A percentile compares a stretch with the other conserved stretches of the same genome.
Evolutionary conservation across 768 basidiomycete species (phyloP).

Genomic region (Trametes maxima): DNA sequence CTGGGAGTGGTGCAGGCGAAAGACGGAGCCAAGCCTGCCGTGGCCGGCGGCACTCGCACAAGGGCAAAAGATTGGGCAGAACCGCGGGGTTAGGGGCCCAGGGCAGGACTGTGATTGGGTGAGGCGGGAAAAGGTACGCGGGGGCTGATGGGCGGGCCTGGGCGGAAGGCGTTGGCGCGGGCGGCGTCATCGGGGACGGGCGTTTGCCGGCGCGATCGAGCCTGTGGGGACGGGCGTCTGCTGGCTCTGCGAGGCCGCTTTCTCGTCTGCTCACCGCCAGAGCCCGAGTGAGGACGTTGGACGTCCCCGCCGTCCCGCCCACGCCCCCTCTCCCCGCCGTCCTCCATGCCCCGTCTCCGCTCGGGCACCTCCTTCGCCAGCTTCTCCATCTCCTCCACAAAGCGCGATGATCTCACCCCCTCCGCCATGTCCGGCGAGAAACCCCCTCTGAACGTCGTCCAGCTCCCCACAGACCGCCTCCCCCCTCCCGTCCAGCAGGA

Average conservation of each 20-base stretch:
- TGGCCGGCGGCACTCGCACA: too few relatives aligned
- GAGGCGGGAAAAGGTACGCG: too few relatives aligned
- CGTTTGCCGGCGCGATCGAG: too few relatives aligned
- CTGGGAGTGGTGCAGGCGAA: too few relatives aligned
- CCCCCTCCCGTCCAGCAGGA: conserved; percentile 23
- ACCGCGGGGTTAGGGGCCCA: too few relatives aligned
- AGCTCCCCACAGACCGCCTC: conserved; percentile 9
- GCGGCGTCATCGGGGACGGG: too few relatives aligned
- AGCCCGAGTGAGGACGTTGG: not conserved
- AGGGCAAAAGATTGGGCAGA: too few relatives aligned
- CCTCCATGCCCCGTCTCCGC: conserved; percentile 15
- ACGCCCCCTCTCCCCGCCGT: not conserved
- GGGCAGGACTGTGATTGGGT: too few relatives aligned
- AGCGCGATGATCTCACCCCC: conserved; percentile 18
- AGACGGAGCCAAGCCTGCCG: too few relatives aligned
- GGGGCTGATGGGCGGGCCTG: too few relatives aligned
- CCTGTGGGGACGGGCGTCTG: too few relatives aligned
- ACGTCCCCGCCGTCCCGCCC: not conserved
- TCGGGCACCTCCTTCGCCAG: conserved; percentile 18
- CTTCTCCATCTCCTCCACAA: conserved; percentile 18
- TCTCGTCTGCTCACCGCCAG: not conserved
- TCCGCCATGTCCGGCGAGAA: conserved; percentile 15
- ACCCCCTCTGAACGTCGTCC: conserved; percentile 2
- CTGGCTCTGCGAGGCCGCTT: not conserved
- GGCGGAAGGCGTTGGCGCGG: too few relatives aligned